These are phyloP conservation scores for Ambrosia trifida DNA, from an alignment of 129 eudicot species.

Conservation along the genomic window DNA sequence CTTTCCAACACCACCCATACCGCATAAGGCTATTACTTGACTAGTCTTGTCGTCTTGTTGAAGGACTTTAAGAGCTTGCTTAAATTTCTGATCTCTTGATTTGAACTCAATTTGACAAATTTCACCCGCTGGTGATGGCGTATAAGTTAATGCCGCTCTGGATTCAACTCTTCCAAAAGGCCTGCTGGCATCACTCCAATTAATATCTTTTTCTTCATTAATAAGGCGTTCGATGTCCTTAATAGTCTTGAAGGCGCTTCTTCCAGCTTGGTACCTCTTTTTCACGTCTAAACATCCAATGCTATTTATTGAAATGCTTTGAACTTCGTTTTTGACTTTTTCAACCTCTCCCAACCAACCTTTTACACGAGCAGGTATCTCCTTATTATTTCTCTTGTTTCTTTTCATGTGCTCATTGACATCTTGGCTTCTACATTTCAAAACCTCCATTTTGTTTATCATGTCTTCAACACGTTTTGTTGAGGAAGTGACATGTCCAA, in stretches of 20 bases:
- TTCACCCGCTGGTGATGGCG: neutral
- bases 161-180: constrained; percentile 17
- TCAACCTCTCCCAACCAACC: constrained; percentile 23
- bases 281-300: constrained; percentile 13
- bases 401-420: constrained; percentile 5
- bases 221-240: neutral
- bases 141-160: neutral
- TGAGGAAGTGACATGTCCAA: neutral
- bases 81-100: neutral
- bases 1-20: constrained; percentile 30
- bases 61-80: neutral
- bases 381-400: neutral
- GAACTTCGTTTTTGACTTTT: neutral
- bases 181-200: neutral
- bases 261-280: neutral
- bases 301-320: neutral
- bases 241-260: neutral
- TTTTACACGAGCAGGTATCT: constrained; percentile 12
- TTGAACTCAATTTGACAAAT: neutral
- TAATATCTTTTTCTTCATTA: neutral
- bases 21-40: constrained; percentile 19
- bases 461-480: neutral
- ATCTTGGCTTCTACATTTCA: neutral
- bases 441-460: neutral
- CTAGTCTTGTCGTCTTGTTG: constrained; percentile 4